Evolutionary conservation across 1,139 yeast genomes (phyloP).

Genomic region (Blastobotrys petasosporus): DNA sequence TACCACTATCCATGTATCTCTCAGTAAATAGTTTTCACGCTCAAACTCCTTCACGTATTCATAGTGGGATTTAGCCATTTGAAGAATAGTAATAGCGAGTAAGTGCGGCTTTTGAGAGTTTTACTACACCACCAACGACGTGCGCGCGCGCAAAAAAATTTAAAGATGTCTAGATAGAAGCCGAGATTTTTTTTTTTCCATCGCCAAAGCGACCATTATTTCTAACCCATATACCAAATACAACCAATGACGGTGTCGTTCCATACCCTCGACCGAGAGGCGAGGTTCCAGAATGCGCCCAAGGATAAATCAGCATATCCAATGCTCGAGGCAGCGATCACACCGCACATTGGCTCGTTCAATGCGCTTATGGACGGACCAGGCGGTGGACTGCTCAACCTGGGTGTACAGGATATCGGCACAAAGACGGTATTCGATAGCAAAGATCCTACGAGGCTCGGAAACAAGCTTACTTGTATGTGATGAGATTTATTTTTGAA

Average conservation of each 20-base stretch:
- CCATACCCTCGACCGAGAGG: conserved; percentile 83
- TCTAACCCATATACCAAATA: background rate
- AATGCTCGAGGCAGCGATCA: conserved; percentile 76
- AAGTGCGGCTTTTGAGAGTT: no score
- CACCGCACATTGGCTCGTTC: conserved; percentile 94
- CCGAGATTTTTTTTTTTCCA: conserved; percentile 4
- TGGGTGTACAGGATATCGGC: conserved; percentile 87
- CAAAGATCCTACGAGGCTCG: conserved; percentile 59
- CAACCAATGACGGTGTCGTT: conserved; percentile 42
- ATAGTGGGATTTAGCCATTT: conserved; percentile 59
- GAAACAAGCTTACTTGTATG: conserved; percentile 60
- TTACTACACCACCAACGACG: no score
- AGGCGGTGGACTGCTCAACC: conserved; percentile 69
- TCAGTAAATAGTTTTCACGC: conserved; percentile 62
- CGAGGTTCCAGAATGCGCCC: conserved; percentile 82
- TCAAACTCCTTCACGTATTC: conserved; percentile 87
- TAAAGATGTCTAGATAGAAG: background rate
- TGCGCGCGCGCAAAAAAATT: background rate
- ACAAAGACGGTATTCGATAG: conserved; percentile 78
- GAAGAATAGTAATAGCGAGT: no score
- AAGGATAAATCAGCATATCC: conserved; percentile 80
- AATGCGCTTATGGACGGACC: conserved; percentile 86
- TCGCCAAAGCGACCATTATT: background rate
- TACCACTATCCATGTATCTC: conserved; percentile 74
- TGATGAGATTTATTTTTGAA: background rate